Percentiles rank a stretch among this genome's conserved stretches.
Conservation (phyloP, 2,329 filamentous ascomycete genomes). For the Beauveria sp. region DNA sequence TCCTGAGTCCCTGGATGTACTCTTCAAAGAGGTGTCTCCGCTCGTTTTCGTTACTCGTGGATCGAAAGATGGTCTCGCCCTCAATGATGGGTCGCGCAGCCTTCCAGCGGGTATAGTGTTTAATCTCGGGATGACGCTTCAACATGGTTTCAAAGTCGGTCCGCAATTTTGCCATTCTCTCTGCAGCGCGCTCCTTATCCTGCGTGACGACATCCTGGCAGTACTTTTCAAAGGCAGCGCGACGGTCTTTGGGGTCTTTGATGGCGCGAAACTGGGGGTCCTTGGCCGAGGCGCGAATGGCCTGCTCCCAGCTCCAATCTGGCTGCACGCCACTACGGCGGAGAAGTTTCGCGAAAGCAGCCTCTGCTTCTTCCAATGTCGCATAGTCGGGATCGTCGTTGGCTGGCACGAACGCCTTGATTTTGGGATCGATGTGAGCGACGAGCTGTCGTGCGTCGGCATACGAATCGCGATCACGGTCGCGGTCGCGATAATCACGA, state of each 20-base stretch:
- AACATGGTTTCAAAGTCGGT: constrained; percentile 95
- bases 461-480: constrained; percentile 31
- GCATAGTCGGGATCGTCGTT: constrained; percentile 70
- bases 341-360: constrained; percentile 85
- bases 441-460: constrained; percentile 52
- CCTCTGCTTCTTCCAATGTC: constrained; percentile 80
- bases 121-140: constrained; percentile 92
- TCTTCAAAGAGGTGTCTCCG: constrained; percentile 87
- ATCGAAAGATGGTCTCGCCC: constrained; percentile 90
- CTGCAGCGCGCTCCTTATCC: constrained; percentile 91
- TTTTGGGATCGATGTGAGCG: constrained; percentile 47
- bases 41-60: constrained; percentile 80
- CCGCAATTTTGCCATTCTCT: constrained; percentile 83
- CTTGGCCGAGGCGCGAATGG: constrained; percentile 76
- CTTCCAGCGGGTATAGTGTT: constrained; percentile 95
- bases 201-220: constrained; percentile 81
- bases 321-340: constrained; percentile 78
- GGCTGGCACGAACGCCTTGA: constrained; percentile 54
- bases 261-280: constrained; percentile 90
- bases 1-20: constrained; percentile 80
- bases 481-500: constrained; percentile 16
- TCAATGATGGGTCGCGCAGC: constrained; percentile 91
- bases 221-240: constrained; percentile 90
- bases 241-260: constrained; percentile 85
- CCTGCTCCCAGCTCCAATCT: constrained; percentile 89